Evolutionary conservation across 2,329 filamentous ascomycete species (phyloP), one percentile per base, ranked within the genome.

Genomic region (Colletotrichum higginsianum): DNA sequence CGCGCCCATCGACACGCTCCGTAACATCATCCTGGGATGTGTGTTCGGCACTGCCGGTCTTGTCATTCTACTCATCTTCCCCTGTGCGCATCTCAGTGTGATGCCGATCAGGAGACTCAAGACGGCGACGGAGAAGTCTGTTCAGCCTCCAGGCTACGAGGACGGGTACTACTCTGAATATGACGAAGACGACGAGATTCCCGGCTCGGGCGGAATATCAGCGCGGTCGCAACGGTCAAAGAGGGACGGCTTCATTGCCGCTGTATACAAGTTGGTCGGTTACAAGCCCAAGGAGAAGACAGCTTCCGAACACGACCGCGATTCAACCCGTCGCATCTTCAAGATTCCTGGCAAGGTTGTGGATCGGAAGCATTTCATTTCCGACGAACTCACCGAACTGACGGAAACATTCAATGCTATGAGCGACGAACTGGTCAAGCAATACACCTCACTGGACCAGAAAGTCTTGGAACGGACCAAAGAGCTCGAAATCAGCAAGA

Each of bases 371-470:
- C 92, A 95, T 77, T 86, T 91, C 47, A 86, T 98, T 63, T 93
- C 93, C 1, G 95, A 98, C 79, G 95, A 98, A 78, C 82, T 93
- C 40, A 97, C 94, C 0, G 95, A 97, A 78, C 86, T 97, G 16
- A 96, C 93, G 0, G 85, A 85, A 49, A 97, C 94, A 0, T 98
- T 97, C 84, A 98, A 98, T 78, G 93, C 95, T 77, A 98, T 98
- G 95, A 94, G 93, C 1, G 94, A 97, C 73, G 95, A 98, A 82
- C 84, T 98, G 55, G 88, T 94, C 77, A 93, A 94, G 82, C 95
- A 98, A 77, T 98, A 98, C 78, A 90, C 91, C 40, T 91, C 90
- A 13, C 85, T 98, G 1, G 95, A 98, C 79, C 91, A 96, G 67
- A 92, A 96, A 76, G 95, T 98, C 1, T 90, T 90, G 8, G 91